Evolutionary conservation across 176 grass and related monocot genomes (phyloP), one percentile per base, ranked within the genome.

Genomic region (Triticum timopheevii): DNA sequence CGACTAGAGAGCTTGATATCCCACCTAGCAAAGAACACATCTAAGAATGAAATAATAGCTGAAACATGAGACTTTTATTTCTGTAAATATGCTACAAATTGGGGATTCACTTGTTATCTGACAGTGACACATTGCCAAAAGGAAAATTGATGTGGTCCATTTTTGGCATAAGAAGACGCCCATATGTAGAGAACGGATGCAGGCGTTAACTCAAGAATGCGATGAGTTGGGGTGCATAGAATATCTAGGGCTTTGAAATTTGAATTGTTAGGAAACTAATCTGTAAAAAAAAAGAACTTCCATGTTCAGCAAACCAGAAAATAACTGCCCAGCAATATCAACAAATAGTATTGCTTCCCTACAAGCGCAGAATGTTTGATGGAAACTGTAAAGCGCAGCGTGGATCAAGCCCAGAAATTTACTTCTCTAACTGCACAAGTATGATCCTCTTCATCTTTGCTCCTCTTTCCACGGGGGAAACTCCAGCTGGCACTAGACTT

Each of bases 401-500:
- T 30, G 22, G 33, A 80, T 79, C n/a, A 15, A 73, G 42, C 13
- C 15, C 45, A 80, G 87, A 86, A 68, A 31, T n/a, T 91, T 93
- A 98, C 96, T 86, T 98, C 96, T 88, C 96, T 88, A 89, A 94
- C 91, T 66, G 93, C 96, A 88, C 94, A 95, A 22, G 89, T 92
- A 77, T 95, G 92, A 77, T 96, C 96, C 90, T 98, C 92, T 85
- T 98, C 96, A 78, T 98, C 93, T 90, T 98, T 96, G 77, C 92
- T 93, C 87, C 92, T 92, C 90, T 98, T 98, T 82, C 96, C 96
- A 88, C 96, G 93, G 63, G 96, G 96, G 81, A 98, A 96, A 77
- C 96, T 98, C 96, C 96, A 98, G 65, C 93, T 95, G 65, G 96
- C 93, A 30, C 93, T 92, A 24, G 93, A 76, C 73, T 96, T 98